A percentile compares a stretch with the other conserved stretches of the same genome.
Conservation (phyloP, 2,329 filamentous ascomycete species). For the Cladosporium sp. region DNA sequence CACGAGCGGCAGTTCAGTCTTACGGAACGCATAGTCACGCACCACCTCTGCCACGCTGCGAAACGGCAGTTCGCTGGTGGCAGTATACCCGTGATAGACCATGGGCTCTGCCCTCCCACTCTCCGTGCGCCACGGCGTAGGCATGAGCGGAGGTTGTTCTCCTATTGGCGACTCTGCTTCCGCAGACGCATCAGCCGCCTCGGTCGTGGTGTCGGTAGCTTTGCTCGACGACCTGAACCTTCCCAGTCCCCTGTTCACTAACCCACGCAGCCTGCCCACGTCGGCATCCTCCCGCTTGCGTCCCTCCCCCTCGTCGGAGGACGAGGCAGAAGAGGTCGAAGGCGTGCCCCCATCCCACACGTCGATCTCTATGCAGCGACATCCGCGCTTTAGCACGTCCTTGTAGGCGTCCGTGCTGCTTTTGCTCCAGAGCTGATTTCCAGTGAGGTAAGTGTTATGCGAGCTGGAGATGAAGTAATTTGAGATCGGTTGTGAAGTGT, state of each 20-base stretch:
- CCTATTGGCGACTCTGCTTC: conserved; percentile 2
- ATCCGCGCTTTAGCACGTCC: conserved; percentile 65
- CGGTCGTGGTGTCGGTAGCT: conserved; percentile 13
- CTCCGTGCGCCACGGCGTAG: conserved; percentile 26
- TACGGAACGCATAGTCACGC: conserved; percentile 70
- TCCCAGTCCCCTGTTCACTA: conserved; percentile 27
- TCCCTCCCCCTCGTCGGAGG: conserved; percentile 30
- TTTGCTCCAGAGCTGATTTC: conserved; percentile 77
- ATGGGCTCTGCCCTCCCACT: conserved; percentile 27
- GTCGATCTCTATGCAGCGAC: conserved; percentile 90
- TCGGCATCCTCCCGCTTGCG: conserved; percentile 25
- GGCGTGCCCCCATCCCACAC: conserved; percentile 75
- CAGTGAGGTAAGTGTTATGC: conserved; percentile 89
- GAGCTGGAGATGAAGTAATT: conserved; percentile 95
- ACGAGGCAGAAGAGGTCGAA: conserved; percentile 38
- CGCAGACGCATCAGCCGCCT: conserved; percentile 11
- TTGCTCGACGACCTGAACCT: conserved; percentile 20
- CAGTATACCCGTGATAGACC: conserved; percentile 57
- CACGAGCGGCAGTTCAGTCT: conserved; percentile 72
- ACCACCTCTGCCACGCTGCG: conserved; percentile 81
- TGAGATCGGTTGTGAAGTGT: conserved; percentile 56
- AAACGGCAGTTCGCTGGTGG: conserved; percentile 83
- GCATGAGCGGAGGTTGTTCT: conserved; percentile 18
- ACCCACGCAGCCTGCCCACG: conserved; percentile 31
- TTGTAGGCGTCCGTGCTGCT: conserved; percentile 76